Conservation (phyloP, 78 protist species). For the Creolimax fragrantissima region DNA sequence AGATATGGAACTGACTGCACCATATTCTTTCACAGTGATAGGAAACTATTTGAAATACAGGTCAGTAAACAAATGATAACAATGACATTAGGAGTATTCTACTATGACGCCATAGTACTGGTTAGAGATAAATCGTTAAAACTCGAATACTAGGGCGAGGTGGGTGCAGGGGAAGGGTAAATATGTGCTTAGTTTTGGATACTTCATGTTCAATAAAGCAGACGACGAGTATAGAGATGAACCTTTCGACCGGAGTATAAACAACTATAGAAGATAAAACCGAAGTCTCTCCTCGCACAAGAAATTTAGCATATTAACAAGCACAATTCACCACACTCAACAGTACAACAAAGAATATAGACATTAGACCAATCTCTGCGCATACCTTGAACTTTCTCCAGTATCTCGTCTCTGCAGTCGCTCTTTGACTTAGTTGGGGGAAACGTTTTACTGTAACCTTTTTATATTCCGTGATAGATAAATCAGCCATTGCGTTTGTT, state of each 20-base stretch:
- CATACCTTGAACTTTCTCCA: conserved; percentile 32
- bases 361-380: not conserved
- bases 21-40: not conserved
- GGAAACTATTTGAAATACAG: conserved; percentile 2
- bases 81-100: not conserved
- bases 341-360: too few species aligned
- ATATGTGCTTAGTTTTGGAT: not conserved
- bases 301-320: too few species aligned
- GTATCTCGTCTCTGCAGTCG: conserved; percentile 14
- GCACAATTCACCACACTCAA: too few species aligned
- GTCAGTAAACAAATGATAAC: not conserved
- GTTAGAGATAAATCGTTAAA: not conserved
- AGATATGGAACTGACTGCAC: not conserved
- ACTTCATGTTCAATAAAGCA: not conserved
- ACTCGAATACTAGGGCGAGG: not conserved
- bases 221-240: too few species aligned
- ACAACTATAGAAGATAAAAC: too few species aligned
- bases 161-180: not conserved
- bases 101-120: not conserved
- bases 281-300: too few species aligned
- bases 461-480: conserved; percentile 14
- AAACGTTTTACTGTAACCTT: not conserved
- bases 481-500: too few species aligned
- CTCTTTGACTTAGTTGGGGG: not conserved
- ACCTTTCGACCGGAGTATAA: too few species aligned